Percentiles rank a stretch among this genome's conserved stretches.
These are phyloP conservation scores for Fomes fomentarius DNA, from an alignment of 1,284 basidiomycete species.

Conservation along the genomic window DNA sequence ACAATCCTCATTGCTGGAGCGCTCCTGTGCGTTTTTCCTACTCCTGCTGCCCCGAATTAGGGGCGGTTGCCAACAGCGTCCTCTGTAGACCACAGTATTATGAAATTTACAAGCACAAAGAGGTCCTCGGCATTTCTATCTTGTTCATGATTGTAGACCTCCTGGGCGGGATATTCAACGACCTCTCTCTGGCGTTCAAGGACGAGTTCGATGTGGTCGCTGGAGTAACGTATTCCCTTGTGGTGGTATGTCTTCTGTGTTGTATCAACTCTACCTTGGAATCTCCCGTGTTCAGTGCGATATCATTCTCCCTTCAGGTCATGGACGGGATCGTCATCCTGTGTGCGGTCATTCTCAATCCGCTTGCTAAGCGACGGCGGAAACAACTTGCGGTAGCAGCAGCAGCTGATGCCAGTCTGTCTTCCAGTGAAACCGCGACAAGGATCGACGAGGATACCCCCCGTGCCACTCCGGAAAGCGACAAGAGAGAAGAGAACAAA, in stretches of 20 bases:
- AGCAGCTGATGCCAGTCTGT: neutral
- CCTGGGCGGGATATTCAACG: constrained; percentile 72
- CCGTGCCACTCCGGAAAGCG: no score
- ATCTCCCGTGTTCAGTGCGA: neutral
- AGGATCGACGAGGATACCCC: no score
- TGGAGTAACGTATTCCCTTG: constrained; percentile 60
- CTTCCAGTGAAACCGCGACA: no score
- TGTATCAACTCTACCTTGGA: neutral
- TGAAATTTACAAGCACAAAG: constrained; percentile 71
- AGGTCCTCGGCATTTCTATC: constrained; percentile 77
- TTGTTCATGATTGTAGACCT: constrained; percentile 75
- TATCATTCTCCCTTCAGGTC: constrained; percentile 43
- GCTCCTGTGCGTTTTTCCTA: constrained; percentile 47
- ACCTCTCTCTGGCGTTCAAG: constrained; percentile 74
- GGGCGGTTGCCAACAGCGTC: neutral
- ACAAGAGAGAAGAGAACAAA: no score
- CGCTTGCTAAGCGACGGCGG: constrained; percentile 32
- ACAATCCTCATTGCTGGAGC: constrained; percentile 64
- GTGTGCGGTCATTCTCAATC: constrained; percentile 66
- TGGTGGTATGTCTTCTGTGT: constrained; percentile 50
- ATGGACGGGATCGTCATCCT: constrained; percentile 63
- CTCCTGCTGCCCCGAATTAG: neutral
- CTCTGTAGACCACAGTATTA: constrained; percentile 52
- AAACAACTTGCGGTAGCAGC: constrained; percentile 10
- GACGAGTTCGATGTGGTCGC: constrained; percentile 67